These are phyloP conservation scores for Colletotrichum chlorophyti DNA, from an alignment of 2,329 filamentous ascomycete species.

Conservation along the genomic window DNA sequence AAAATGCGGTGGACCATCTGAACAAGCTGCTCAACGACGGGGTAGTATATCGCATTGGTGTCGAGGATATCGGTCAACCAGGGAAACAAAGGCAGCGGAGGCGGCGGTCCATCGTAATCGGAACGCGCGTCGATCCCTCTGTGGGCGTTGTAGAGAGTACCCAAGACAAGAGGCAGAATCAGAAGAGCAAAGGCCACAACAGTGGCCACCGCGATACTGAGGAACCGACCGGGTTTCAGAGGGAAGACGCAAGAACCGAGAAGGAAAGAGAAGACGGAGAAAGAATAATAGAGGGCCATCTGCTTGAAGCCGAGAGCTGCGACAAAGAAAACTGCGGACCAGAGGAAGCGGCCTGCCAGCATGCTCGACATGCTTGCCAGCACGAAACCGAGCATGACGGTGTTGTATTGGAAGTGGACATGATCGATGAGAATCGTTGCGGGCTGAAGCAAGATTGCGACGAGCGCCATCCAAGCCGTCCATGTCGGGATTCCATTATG, in stretches of 20 bases:
- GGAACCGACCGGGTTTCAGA: conserved; percentile 70
- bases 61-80: conserved; percentile 66
- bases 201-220: conserved; percentile 79
- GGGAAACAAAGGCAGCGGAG: conserved; percentile 67
- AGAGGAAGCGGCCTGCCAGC: conserved; percentile 81
- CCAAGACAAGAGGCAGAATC: conserved; percentile 76
- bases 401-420: conserved; percentile 97
- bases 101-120: conserved; percentile 63
- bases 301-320: conserved; percentile 96
- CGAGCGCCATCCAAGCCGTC: conserved; percentile 84
- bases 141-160: conserved; percentile 72
- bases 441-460: conserved; percentile 92
- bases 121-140: conserved; percentile 66
- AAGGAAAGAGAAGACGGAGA: conserved; percentile 89
- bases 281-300: conserved; percentile 98
- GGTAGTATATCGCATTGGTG: conserved; percentile 73
- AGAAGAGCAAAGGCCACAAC: conserved; percentile 75
- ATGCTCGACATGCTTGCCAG: conserved; percentile 89
- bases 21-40: conserved; percentile 76
- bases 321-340: conserved; percentile 94
- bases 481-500: conserved; percentile 80
- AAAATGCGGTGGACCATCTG: conserved; percentile 94
- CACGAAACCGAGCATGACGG: conserved; percentile 94
- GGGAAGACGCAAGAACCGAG: conserved; percentile 87
- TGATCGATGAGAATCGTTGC: conserved; percentile 92